Evolutionary conservation across 768 basidiomycete genomes (phyloP).

Genomic region (Steccherinum ochraceum): DNA sequence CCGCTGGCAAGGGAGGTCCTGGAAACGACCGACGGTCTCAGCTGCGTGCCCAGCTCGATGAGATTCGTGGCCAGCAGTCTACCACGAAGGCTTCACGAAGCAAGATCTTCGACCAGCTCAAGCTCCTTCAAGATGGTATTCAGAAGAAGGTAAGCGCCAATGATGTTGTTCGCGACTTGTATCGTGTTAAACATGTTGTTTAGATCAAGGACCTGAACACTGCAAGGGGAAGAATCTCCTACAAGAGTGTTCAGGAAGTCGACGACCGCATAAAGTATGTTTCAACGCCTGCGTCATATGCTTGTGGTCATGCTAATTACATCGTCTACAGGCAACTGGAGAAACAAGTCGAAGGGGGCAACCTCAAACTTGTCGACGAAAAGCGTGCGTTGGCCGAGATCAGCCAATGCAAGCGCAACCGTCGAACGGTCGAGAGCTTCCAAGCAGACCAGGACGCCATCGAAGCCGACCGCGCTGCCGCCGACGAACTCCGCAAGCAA

Average conservation of each 20-base stretch:
- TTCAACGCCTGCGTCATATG: conserved; percentile 3
- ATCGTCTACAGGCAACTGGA: conserved; percentile 64
- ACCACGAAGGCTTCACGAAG: conserved; percentile 61
- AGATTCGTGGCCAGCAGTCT: conserved; percentile 73
- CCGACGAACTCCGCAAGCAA: conserved; percentile 77
- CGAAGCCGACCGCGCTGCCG: conserved; percentile 62
- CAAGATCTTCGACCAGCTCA: conserved; percentile 76
- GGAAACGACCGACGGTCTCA: conserved; percentile 65
- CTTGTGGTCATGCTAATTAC: conserved; percentile 6
- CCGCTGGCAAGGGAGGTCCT: conserved; percentile 51
- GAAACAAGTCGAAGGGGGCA: conserved; percentile 87
- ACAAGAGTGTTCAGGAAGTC: conserved; percentile 79
- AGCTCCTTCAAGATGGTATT: conserved; percentile 67
- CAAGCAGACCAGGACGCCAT: conserved; percentile 75
- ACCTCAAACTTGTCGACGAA: conserved; percentile 89
- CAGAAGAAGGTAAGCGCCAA: conserved; percentile 63
- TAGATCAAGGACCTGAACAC: conserved; percentile 86
- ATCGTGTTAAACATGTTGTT: conserved; percentile 3
- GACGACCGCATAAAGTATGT: conserved; percentile 82
- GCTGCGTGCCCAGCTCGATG: conserved; percentile 78
- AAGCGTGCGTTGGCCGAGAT: conserved; percentile 95
- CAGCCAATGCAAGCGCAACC: conserved; percentile 58
- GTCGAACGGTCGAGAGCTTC: conserved; percentile 76
- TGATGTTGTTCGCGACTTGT: background rate
- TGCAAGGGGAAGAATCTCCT: conserved; percentile 69